Conservation (phyloP, 192 early-diverging fungal genomes). For the Umbelopsis vinacea region DNA sequence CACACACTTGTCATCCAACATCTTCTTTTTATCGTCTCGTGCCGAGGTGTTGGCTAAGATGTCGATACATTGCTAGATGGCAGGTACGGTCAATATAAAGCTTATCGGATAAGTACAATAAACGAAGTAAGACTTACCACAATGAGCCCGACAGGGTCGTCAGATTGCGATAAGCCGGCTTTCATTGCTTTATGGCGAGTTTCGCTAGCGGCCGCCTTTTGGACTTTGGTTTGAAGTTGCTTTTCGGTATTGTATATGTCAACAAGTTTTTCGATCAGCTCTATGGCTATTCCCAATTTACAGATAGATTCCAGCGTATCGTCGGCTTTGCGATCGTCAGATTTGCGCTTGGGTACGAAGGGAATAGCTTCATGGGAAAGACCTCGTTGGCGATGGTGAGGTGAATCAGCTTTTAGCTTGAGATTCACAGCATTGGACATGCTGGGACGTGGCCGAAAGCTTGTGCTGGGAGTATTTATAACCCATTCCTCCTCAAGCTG, state of each 20-base stretch:
- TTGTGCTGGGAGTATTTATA: slow-evolving; percentile 5
- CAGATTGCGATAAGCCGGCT: slow-evolving; percentile 14
- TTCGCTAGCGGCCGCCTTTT: background rate
- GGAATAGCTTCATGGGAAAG: background rate
- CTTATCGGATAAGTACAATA: background rate
- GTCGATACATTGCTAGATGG: background rate
- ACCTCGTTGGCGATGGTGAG: background rate
- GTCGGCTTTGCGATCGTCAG: too few relatives aligned
- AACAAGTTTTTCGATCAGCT: too few relatives aligned
- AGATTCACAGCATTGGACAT: background rate
- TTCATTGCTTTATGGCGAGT: background rate
- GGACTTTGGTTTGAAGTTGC: background rate
- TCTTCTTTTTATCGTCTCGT: slow-evolving; percentile 15
- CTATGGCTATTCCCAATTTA: too few relatives aligned
- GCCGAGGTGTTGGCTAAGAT: background rate
- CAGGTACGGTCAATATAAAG: background rate
- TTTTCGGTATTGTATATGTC: background rate
- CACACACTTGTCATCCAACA: background rate
- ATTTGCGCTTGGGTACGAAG: background rate
- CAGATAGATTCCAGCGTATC: too few relatives aligned
- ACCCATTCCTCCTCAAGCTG: slow-evolving; percentile 18
- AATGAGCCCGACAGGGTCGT: slow-evolving; percentile 31
- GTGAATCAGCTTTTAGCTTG: background rate
- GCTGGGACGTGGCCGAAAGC: background rate
- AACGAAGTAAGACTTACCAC: slow-evolving; percentile 14